Conservation (phyloP, 2,329 filamentous ascomycete species). For the Pyrenophora graminea region DNA sequence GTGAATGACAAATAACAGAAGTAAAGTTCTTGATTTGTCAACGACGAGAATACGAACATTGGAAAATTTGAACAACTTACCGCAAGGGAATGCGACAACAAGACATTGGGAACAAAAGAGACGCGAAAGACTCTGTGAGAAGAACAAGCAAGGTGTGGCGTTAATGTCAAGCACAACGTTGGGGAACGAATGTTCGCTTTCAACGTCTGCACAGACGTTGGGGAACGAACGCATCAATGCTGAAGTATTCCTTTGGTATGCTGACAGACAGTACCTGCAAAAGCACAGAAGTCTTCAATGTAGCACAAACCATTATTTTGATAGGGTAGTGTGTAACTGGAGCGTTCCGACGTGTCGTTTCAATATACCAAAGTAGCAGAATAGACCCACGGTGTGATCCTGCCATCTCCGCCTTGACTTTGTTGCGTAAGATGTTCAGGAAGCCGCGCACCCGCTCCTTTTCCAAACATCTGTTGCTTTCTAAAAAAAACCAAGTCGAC, state of each 20-base stretch:
- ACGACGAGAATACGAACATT: no score
- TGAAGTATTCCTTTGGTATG: background rate
- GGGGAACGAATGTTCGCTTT: background rate
- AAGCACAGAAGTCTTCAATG: constrained; percentile 1
- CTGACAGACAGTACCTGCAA: background rate
- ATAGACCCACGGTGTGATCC: background rate
- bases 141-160: background rate
- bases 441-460: no score
- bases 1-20: no score
- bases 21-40: no score
- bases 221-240: background rate
- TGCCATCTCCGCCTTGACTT: constrained; percentile 6
- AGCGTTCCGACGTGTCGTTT: background rate
- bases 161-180: constrained; percentile 1
- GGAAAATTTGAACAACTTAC: no score
- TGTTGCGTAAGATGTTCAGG: no score
- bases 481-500: background rate
- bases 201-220: constrained; percentile 7
- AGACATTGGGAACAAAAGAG: background rate
- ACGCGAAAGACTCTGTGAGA: background rate
- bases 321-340: background rate
- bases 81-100: no score
- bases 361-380: background rate
- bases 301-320: constrained; percentile 1
- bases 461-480: background rate